Evolutionary conservation across 1,139 yeast species (phyloP), one percentile per base, ranked within the genome.

Genomic region (Geotrichum carabidarum): DNA sequence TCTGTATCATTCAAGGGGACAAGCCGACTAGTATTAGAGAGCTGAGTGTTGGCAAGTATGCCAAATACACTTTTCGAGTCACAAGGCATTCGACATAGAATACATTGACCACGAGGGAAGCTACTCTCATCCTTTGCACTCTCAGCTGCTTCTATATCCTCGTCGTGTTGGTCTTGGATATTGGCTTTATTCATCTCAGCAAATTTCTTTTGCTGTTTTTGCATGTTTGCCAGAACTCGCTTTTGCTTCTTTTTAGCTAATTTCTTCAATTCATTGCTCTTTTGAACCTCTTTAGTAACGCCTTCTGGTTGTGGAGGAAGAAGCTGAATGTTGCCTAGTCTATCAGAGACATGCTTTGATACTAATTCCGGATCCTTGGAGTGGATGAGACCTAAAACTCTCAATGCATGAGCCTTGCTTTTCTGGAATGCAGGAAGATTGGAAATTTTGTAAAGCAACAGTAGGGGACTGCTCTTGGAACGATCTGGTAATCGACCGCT

Each of bases 71-170:
- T 89, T 17, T 80, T 80, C 9, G 79, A 78, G 30, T 78, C 81
- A 2, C 83, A 78, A 0, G 90, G 84, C 80, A 87, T 89, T 63
- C 91, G 95, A 68, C 99, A 93, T 35, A 93, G 75, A 42, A 91
- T 84, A 67, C 99, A 93, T 58, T 83, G 86, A 40, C 84, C 83
- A 44, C 83, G 86, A 0, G 96, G 95, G 63, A 80, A 88, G 40
- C 73, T 72, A 94, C 95, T 86, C 7, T 75, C 78, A 1, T 66
- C 69, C 11, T 45, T 8, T 14, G 44, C 47, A 1, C 36, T 54
- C 11, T 64, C 66, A 1, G 64, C 71, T 1, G 72, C 77, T 71
- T 74, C 74, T 43, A 75, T 79, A 12, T 68, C 65, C 41, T 74
- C 78, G 47, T 49, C 57, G 68, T 69, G 1, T 70, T 22, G 73